These are phyloP conservation scores for Penicillium coffeae DNA, from an alignment of 495 filamentous ascomycete genomes.

Conservation along the genomic window DNA sequence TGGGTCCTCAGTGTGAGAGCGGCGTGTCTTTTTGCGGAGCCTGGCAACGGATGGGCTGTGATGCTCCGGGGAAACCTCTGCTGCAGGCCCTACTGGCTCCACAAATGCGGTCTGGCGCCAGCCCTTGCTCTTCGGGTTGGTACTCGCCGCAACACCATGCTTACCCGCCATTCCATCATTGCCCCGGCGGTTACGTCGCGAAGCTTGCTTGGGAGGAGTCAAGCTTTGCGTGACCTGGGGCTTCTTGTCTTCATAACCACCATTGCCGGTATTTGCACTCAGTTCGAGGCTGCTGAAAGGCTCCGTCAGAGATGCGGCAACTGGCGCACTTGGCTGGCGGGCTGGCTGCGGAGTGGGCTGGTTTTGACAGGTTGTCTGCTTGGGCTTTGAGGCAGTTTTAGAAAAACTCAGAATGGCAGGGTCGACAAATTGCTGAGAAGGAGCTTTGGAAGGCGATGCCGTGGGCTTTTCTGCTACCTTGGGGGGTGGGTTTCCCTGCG, in stretches of 20 bases:
- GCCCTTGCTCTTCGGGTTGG: slow-evolving; percentile 56
- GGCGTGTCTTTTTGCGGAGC: slow-evolving; percentile 53
- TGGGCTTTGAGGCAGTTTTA: slow-evolving; percentile 22
- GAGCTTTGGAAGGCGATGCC: neutral
- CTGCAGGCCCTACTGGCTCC: slow-evolving; percentile 37
- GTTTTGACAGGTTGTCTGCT: slow-evolving; percentile 9
- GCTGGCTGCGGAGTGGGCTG: neutral
- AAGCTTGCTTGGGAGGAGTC: slow-evolving; percentile 14
- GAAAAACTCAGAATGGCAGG: slow-evolving; percentile 52
- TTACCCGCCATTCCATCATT: slow-evolving; percentile 26
- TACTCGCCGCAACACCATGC: slow-evolving; percentile 34
- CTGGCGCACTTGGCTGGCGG: slow-evolving; percentile 17
- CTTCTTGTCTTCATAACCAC: slow-evolving; percentile 16
- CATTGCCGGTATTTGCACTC: slow-evolving; percentile 17
- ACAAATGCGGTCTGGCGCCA: slow-evolving; percentile 84
- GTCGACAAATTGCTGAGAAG: slow-evolving; percentile 43
- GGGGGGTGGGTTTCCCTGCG: neutral
- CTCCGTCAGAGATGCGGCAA: slow-evolving; percentile 33
- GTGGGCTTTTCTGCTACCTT: neutral
- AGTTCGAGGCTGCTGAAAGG: slow-evolving; percentile 44
- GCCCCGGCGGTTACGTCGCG: slow-evolving; percentile 33
- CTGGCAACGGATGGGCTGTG: slow-evolving; percentile 22
- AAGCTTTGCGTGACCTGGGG: slow-evolving; percentile 14
- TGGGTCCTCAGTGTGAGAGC: slow-evolving; percentile 53
- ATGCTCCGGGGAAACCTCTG: slow-evolving; percentile 22